A percentile compares a stretch with the other conserved stretches of the same genome.
Conservation (phyloP, 176 grass and related monocot species). For the Poa annua region DNA sequence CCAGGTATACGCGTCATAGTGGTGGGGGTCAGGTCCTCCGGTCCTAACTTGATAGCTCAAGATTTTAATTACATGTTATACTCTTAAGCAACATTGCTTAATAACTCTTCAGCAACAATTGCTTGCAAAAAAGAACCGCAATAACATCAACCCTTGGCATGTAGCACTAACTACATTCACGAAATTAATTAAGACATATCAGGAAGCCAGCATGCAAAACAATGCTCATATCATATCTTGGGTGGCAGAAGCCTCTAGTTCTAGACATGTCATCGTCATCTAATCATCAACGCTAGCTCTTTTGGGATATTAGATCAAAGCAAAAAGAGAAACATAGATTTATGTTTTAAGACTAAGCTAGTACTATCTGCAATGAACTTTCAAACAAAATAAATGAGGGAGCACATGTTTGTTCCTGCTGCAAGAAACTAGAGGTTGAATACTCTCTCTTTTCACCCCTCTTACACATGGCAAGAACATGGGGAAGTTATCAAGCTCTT, state of each 20-base stretch:
- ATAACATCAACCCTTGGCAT: not conserved
- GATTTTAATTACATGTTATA: not conserved
- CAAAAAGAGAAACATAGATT: not conserved
- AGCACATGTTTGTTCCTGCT: not conserved
- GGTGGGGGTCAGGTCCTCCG: too few relatives aligned
- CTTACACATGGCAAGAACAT: too few relatives aligned
- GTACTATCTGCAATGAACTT: too few relatives aligned
- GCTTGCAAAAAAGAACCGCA: not conserved
- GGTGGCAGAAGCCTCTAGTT: not conserved
- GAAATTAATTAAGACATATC: not conserved
- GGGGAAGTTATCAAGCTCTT: too few relatives aligned
- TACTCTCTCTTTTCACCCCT: too few relatives aligned
- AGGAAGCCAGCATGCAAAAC: not conserved
- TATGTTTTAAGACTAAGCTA: not conserved
- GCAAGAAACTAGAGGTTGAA: too few relatives aligned
- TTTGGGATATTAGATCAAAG: not conserved
- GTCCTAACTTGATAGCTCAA: not conserved
- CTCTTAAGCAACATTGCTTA: not conserved
- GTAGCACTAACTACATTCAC: not conserved
- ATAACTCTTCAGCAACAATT: not conserved
- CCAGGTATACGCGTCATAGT: too few relatives aligned
- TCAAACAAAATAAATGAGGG: not conserved
- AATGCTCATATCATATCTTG: not conserved
- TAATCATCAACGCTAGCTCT: not conserved
- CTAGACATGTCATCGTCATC: not conserved